Evolutionary conservation across 192 early-diverging fungal species (phyloP).

Genomic region (Lobosporangium transversale): DNA sequence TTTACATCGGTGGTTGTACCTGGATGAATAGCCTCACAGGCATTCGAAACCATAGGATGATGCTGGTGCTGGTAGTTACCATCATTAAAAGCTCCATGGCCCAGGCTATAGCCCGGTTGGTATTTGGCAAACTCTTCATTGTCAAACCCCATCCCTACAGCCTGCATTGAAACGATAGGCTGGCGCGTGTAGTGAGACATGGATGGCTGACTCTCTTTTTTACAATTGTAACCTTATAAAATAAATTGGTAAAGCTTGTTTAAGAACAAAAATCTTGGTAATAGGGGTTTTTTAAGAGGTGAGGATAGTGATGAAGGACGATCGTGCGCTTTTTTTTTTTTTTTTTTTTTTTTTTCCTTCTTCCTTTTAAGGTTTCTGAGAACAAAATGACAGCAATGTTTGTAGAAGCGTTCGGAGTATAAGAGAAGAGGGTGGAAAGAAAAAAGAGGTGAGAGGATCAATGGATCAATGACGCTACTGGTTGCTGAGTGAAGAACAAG

Average conservation of each 20-base stretch:
- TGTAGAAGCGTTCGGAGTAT: too few relatives aligned
- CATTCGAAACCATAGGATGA: neutral
- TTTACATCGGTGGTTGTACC: neutral
- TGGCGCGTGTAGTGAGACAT: constrained; percentile 5
- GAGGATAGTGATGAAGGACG: too few relatives aligned
- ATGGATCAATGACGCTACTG: too few relatives aligned
- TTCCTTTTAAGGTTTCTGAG: too few relatives aligned
- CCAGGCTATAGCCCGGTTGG: constrained; percentile 3
- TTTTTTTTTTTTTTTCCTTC: too few relatives aligned
- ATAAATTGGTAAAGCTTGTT: too few relatives aligned
- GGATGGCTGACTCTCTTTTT: neutral
- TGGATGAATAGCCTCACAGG: neutral
- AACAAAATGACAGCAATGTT: too few relatives aligned
- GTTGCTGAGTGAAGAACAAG: too few relatives aligned
- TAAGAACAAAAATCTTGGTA: too few relatives aligned
- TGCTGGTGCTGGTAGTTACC: neutral
- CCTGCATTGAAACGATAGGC: neutral
- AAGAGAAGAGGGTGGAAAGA: too few relatives aligned
- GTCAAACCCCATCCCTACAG: neutral
- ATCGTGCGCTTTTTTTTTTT: too few relatives aligned
- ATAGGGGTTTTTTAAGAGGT: too few relatives aligned
- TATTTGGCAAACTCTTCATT: constrained; percentile 13
- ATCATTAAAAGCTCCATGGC: neutral
- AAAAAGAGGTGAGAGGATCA: neutral
- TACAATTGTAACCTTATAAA: neutral